Evolutionary conservation across 1,284 basidiomycete species (phyloP).

Genomic region (Cystobasidiaceae sp.): DNA sequence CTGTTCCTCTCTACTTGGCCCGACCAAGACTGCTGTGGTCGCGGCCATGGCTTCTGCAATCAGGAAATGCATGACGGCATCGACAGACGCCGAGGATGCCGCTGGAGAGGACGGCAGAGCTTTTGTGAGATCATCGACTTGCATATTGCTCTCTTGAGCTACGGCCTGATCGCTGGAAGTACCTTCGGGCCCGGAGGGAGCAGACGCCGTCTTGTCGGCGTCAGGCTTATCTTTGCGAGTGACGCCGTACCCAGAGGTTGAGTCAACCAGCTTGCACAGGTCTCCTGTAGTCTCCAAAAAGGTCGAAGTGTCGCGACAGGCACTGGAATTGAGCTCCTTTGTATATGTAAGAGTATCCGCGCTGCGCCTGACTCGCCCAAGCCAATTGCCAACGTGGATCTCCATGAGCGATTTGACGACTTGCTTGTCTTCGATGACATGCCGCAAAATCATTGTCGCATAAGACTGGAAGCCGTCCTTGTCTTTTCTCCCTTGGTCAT

Average conservation of each 20-base stretch:
- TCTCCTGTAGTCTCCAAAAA: slow-evolving; percentile 71
- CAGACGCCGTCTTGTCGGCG: slow-evolving; percentile 34
- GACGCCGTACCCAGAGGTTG: slow-evolving; percentile 28
- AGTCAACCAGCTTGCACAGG: slow-evolving; percentile 61
- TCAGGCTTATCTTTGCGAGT: slow-evolving; percentile 19
- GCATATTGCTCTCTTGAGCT: slow-evolving; percentile 3
- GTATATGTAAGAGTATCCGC: slow-evolving; percentile 70
- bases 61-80: slow-evolving; percentile 66
- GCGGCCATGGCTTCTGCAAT: slow-evolving; percentile 53
- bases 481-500: slow-evolving; percentile 45
- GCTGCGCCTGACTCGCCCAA: slow-evolving; percentile 43
- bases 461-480: slow-evolving; percentile 67
- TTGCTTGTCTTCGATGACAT: slow-evolving; percentile 72
- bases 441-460: slow-evolving; percentile 79
- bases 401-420: slow-evolving; percentile 69
- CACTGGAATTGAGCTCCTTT: slow-evolving; percentile 70
- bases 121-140: slow-evolving; percentile 23
- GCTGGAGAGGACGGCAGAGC: slow-evolving; percentile 31
- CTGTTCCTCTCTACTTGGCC: too few species aligned
- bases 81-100: slow-evolving; percentile 53
- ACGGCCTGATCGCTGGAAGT: not conserved
- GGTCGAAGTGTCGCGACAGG: slow-evolving; percentile 68
- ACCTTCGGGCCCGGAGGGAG: too few species aligned
- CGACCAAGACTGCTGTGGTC: slow-evolving; percentile 4
- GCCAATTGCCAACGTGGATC: slow-evolving; percentile 58